Evolutionary conservation across 352 stramenopile species (phyloP).

Genomic region (Pythium biforme): DNA sequence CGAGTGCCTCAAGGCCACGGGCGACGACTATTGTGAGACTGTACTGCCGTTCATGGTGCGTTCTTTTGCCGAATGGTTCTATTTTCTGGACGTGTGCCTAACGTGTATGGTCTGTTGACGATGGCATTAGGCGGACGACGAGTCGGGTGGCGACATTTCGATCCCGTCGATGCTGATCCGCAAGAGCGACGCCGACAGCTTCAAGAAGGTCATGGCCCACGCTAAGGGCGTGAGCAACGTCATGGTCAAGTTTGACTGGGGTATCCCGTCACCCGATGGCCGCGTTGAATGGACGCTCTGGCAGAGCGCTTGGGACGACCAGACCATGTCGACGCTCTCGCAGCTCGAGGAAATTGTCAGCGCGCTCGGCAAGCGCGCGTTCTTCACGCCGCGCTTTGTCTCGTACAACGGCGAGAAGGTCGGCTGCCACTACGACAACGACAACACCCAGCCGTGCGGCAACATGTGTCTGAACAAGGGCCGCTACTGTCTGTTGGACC

Average conservation of each 20-base stretch:
- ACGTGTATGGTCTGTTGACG: conserved; percentile 18
- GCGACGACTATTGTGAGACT: conserved; percentile 86
- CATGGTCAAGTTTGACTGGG: conserved; percentile 96
- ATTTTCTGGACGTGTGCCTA: neutral
- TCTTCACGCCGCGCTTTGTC: conserved; percentile 96
- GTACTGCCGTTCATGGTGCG: conserved; percentile 81
- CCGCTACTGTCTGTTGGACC: conserved; percentile 95
- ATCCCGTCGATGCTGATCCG: conserved; percentile 96
- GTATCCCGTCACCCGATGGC: conserved; percentile 91
- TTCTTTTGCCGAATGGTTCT: neutral
- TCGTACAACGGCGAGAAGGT: conserved; percentile 95
- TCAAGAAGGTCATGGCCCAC: conserved; percentile 89
- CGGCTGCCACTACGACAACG: conserved; percentile 84
- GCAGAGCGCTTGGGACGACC: conserved; percentile 93
- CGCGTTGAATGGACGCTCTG: conserved; percentile 97
- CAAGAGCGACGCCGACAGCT: conserved; percentile 92
- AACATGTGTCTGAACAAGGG: conserved; percentile 98
- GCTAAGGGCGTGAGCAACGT: conserved; percentile 88
- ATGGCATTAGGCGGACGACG: conserved; percentile 88
- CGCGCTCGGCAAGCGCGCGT: conserved; percentile 88
- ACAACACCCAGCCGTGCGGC: conserved; percentile 81
- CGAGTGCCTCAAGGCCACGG: conserved; percentile 65
- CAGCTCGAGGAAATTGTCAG: conserved; percentile 80
- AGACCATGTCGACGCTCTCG: conserved; percentile 75
- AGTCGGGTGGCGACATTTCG: conserved; percentile 94